Conservation (phyloP, 257 asterid species). For the Primulina eburnea region DNA sequence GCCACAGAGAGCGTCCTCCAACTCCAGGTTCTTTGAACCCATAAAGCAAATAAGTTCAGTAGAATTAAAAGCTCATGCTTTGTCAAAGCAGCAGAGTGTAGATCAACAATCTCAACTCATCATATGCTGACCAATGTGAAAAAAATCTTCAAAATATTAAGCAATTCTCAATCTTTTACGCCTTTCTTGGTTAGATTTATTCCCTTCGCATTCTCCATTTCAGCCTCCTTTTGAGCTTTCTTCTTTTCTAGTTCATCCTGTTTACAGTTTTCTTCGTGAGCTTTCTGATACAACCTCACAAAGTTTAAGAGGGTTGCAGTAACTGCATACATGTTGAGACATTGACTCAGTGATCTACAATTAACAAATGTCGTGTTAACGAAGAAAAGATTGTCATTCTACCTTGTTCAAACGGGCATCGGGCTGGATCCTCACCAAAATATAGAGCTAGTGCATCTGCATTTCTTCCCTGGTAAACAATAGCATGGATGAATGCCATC, state of each 20-base stretch:
- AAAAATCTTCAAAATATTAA: conserved; percentile 27
- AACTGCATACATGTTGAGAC: conserved; percentile 51
- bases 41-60: conserved; percentile 28
- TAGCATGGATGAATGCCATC: conserved; percentile 14
- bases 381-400: conserved; percentile 10
- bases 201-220: conserved; percentile 70
- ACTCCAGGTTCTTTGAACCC: conserved; percentile 26
- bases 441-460: conserved; percentile 95
- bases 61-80: conserved; percentile 29
- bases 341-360: conserved; percentile 27
- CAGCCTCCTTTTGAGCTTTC: conserved; percentile 92
- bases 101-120: conserved; percentile 9
- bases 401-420: conserved; percentile 99
- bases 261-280: conserved; percentile 88
- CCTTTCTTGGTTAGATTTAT: conserved; percentile 47
- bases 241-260: conserved; percentile 96
- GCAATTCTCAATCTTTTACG: conserved; percentile 40
- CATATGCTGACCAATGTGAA: conserved; percentile 17
- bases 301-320: conserved; percentile 86
- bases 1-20: conserved; percentile 37
- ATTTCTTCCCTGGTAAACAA: conserved; percentile 76
- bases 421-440: conserved; percentile 96
- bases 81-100: conserved; percentile 26
- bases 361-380: neutral
- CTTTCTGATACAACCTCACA: conserved; percentile 83